phyloP scores from a whole-genome alignment of 768 basidiomycete genomes.

The Suillus ampliporus region DNA sequence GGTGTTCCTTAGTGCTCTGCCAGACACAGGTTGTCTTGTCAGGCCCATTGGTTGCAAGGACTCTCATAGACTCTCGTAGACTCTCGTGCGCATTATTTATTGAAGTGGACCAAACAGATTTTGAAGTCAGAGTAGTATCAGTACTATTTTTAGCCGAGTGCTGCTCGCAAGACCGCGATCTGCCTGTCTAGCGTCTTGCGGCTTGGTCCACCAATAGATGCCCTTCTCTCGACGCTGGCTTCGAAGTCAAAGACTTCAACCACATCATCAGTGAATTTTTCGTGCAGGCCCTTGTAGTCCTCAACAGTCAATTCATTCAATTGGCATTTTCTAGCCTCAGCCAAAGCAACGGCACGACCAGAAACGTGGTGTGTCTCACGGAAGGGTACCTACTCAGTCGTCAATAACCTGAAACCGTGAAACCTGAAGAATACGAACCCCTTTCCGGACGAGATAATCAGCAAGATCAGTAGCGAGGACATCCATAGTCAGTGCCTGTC shows the following conservation, averaged over 20 bases:
- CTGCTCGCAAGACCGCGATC: slow-evolving; percentile 73
- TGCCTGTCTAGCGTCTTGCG: slow-evolving; percentile 85
- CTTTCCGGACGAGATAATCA: slow-evolving; percentile 98
- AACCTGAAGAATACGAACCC: slow-evolving; percentile 60
- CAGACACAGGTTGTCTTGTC: not conserved
- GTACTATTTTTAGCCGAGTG: slow-evolving; percentile 42
- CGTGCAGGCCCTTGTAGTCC: slow-evolving; percentile 79
- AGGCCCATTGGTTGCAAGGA: not conserved
- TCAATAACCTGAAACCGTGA: slow-evolving; percentile 9
- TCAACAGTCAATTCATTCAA: slow-evolving; percentile 80
- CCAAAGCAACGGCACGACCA: slow-evolving; percentile 93
- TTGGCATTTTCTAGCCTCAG: slow-evolving; percentile 81
- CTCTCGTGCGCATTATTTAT: not conserved
- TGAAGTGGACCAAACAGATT: not conserved
- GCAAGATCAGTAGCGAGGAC: slow-evolving; percentile 98
- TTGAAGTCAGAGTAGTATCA: not conserved
- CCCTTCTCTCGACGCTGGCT: slow-evolving; percentile 89
- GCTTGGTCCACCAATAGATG: slow-evolving; percentile 93
- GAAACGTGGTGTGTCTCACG: slow-evolving; percentile 99
- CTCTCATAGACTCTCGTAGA: not conserved
- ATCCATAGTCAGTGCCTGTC: slow-evolving; percentile 90
- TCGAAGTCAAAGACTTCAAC: slow-evolving; percentile 92
- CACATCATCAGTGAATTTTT: slow-evolving; percentile 84
- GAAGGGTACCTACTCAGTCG: slow-evolving; percentile 81
- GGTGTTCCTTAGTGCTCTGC: too few relatives aligned